phyloP scores from a whole-genome alignment of 1,284 basidiomycete genomes.

The Ustilago tritici region DNA sequence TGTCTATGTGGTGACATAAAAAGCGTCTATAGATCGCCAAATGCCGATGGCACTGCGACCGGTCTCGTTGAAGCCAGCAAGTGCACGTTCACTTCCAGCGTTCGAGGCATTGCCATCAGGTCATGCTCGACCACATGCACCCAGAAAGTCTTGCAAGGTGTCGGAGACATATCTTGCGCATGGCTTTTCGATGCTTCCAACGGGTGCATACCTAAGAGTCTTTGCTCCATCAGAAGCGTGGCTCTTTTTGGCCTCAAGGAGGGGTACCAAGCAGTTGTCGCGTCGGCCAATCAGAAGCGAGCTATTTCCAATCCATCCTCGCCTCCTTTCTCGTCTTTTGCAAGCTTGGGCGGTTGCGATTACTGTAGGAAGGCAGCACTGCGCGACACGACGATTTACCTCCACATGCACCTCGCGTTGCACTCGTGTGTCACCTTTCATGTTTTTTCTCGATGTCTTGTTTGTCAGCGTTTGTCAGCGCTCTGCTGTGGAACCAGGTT shows the following conservation, averaged over 20 bases:
- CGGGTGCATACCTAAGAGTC: not conserved
- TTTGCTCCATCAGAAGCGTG: not conserved
- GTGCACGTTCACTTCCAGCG: not conserved
- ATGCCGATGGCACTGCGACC: not conserved
- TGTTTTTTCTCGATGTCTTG: not conserved
- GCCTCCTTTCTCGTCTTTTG: not conserved
- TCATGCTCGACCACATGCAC: not conserved
- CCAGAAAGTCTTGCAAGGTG: not conserved
- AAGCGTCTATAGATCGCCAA: not conserved
- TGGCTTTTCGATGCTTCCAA: not conserved
- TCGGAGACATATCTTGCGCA: not conserved
- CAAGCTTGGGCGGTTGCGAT: too few species aligned
- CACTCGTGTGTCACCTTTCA: conserved; percentile 2
- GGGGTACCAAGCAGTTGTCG: not conserved
- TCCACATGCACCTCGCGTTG: conserved; percentile 31
- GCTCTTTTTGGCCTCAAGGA: not conserved
- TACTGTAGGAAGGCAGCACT: not conserved
- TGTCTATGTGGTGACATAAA: too few species aligned
- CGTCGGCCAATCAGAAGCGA: conserved; percentile 42
- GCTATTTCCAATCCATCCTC: conserved; percentile 38
- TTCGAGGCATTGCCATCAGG: not conserved
- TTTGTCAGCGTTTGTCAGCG: conserved; percentile 50
- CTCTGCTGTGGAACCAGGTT: too few species aligned
- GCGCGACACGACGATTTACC: not conserved
- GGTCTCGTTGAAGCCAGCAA: not conserved